Evolutionary conservation across 352 stramenopile species (phyloP), one percentile per base, ranked within the genome.

Genomic region (Pythium oligandrum): DNA sequence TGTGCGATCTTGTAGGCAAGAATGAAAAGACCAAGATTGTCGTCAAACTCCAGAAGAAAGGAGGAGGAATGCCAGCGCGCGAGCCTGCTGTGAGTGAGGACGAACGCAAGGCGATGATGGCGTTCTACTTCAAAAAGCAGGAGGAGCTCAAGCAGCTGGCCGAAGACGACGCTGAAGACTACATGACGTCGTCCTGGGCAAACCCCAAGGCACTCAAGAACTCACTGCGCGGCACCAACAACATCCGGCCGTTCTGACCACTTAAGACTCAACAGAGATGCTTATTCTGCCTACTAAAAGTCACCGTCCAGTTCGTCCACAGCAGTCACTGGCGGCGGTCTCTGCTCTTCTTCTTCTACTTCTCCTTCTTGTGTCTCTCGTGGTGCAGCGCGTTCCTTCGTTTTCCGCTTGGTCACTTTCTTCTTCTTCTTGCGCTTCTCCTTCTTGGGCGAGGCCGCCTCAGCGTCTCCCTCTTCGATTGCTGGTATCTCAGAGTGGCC

Each of bases 61-160:
- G 87, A 35, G 75, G 60, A 34, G 95, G 96, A 17, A 83, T 95
- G 52, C 96, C 95, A 0, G 75, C 75, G 38, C 78, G 80, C 26
- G 80, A 93, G 57, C 78, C 78, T 1, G 83, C 66, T 3, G 81
- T 98, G 34, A 96, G 78, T 50, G 95, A 98, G 59, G 93, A 97
- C 30, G 96, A 98, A 63, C 86, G 93, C 47, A 97, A 98, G 73
- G 91, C 93, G 34, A 98, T 98, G 93, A 98, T 98, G 86, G 93
- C 90, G 31, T 96, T 97, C 56, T 98, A 98, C 70, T 95, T 92
- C 49, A 91, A 91, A 59, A 93, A 94, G 60, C 84, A 97, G 55
- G 83, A 96, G 54, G 83, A 96, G 55, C 50, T 90, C 50, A 93
- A 97, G 59, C 69, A 82, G 30, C 72, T 82, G 0, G 85, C 84